Percentiles rank a stretch among this genome's conserved stretches.
Evolutionary conservation across 805 yeast genomes (phyloP).

Genomic region (Vanderwaltozyma verrucispora): DNA sequence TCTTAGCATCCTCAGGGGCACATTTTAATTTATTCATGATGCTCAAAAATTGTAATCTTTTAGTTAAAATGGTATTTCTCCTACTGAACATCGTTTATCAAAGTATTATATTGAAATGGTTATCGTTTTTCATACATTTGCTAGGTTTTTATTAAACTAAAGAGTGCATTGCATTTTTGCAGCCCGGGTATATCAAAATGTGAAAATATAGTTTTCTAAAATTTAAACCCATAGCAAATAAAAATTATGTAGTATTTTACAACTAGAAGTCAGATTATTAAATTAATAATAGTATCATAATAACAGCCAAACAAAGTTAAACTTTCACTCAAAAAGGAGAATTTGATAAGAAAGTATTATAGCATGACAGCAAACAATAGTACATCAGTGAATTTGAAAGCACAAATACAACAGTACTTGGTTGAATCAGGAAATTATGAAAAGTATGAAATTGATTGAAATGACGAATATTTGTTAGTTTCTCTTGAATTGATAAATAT

Average conservation of each 20-base stretch:
- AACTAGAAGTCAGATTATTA: background rate
- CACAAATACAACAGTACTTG: constrained; percentile 59
- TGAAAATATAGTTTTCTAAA: background rate
- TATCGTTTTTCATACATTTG: too few species aligned
- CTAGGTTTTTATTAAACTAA: too few species aligned
- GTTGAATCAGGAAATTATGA: constrained; percentile 76
- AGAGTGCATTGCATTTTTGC: too few species aligned
- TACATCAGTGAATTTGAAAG: constrained; percentile 28
- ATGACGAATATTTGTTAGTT: too few species aligned
- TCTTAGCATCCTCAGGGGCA: constrained; percentile 30
- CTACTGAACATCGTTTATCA: background rate
- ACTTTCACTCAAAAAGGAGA: too few species aligned
- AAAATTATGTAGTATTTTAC: background rate
- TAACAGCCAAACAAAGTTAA: too few species aligned
- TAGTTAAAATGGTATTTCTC: background rate
- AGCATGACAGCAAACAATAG: constrained; percentile 2
- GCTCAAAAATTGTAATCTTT: background rate
- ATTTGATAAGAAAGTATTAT: too few species aligned
- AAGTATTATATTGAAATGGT: too few species aligned
- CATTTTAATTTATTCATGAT: constrained; percentile 22
- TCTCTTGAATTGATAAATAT: too few species aligned
- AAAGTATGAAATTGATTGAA: constrained; percentile 30
- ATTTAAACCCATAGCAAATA: background rate
- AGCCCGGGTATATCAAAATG: too few species aligned
- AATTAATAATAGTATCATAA: too few species aligned